Conservation (phyloP, 352 stramenopile species). For the Phytophthora rubi region DNA sequence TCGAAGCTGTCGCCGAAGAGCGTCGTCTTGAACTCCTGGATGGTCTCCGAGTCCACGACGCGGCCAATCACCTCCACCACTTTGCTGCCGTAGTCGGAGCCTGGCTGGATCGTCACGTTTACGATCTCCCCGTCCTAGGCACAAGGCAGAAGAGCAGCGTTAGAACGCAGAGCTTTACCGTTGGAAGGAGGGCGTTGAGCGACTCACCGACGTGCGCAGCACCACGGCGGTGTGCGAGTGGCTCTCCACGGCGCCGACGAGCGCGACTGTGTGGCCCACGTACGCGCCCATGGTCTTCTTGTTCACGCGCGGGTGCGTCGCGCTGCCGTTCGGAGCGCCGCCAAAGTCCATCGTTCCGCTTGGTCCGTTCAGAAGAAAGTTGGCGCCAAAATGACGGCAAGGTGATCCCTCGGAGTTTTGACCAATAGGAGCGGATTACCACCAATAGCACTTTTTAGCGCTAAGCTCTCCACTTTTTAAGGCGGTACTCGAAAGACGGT, state of each 20-base stretch:
- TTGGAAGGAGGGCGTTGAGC: background rate
- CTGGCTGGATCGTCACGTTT: conserved; percentile 74
- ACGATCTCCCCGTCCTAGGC: conserved; percentile 77
- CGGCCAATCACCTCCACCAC: conserved; percentile 87
- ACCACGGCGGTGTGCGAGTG: conserved; percentile 75
- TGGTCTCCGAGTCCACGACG: conserved; percentile 69
- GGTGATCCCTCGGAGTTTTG: conserved; percentile 13
- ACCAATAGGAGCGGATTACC: conserved; percentile 18
- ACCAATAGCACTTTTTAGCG: background rate
- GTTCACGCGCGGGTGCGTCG: conserved; percentile 85
- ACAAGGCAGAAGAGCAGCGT: conserved; percentile 1
- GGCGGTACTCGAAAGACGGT: no score
- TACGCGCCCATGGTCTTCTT: conserved; percentile 74
- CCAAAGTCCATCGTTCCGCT: conserved; percentile 57
- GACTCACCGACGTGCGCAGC: conserved; percentile 73
- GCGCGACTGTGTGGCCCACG: conserved; percentile 71
- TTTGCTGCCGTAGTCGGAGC: conserved; percentile 85
- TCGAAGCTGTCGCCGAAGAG: conserved; percentile 86
- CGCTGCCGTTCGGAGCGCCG: conserved; percentile 40
- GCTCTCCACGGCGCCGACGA: conserved; percentile 79
- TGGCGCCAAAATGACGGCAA: conserved; percentile 30
- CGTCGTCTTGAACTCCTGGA: conserved; percentile 89
- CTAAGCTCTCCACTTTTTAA: no score
- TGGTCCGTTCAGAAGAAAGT: background rate
- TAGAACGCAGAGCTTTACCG: background rate